Conservation (phyloP, 148 eudicot species). For the Cornus florida region DNA sequence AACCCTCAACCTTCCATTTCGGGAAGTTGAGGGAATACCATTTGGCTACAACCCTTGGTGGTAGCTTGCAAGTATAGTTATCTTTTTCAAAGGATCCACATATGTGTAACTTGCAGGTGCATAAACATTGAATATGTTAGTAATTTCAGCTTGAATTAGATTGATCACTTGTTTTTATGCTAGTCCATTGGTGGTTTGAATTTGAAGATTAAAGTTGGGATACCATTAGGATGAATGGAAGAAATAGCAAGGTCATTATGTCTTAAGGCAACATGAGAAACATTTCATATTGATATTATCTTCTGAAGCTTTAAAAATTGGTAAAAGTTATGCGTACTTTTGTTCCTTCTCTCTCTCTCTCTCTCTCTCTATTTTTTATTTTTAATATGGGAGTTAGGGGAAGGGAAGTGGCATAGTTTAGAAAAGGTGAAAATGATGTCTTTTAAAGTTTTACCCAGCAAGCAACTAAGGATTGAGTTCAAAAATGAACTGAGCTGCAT, state of each 20-base stretch:
- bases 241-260: not conserved
- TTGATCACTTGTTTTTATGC: not conserved
- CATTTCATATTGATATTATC: not conserved
- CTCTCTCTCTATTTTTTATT: too few relatives aligned
- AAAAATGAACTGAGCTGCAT: not conserved
- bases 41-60: too few relatives aligned
- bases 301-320: not conserved
- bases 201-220: not conserved
- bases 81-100: too few relatives aligned
- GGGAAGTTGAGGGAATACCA: too few relatives aligned
- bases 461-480: not conserved
- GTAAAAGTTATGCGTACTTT: not conserved
- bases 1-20: too few relatives aligned
- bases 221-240: not conserved
- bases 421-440: not conserved
- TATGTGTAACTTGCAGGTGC: not conserved
- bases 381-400: not conserved
- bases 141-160: not conserved
- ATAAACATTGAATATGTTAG: not conserved
- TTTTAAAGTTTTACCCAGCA: too few relatives aligned
- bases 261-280: not conserved
- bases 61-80: not conserved
- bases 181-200: not conserved
- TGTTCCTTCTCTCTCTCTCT: not conserved
- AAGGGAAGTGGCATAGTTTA: not conserved